These are phyloP conservation scores for Penicillium samsonianum DNA, from an alignment of 495 filamentous ascomycete species.

Conservation along the genomic window DNA sequence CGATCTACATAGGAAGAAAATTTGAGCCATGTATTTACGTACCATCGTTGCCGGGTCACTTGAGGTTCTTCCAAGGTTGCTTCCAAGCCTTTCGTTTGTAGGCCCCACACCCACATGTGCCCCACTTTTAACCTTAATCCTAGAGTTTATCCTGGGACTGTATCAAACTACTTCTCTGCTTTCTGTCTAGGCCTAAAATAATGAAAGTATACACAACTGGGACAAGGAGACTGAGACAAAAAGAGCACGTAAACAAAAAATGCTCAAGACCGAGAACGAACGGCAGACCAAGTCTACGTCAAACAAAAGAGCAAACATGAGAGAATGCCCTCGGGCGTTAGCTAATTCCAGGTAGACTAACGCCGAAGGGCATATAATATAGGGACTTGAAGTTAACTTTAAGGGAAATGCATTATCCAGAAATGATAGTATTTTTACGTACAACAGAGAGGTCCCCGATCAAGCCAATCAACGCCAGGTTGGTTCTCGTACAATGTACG, in stretches of 20 bases:
- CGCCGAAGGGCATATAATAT: neutral
- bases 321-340: neutral
- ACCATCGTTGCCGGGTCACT: neutral
- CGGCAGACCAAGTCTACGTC: neutral
- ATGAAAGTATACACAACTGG: neutral
- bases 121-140: neutral
- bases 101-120: too few relatives aligned
- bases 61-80: too few relatives aligned
- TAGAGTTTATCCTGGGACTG: neutral
- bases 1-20: too few relatives aligned
- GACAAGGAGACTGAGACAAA: neutral
- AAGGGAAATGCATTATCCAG: neutral
- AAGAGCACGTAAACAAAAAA: neutral
- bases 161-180: neutral
- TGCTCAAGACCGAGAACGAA: neutral
- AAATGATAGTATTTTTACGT: neutral
- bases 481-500: neutral
- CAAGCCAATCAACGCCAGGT: neutral
- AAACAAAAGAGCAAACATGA: neutral
- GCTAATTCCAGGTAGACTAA: neutral
- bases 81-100: neutral
- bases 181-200: neutral
- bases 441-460: neutral
- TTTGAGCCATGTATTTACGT: neutral
- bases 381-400: neutral